These are phyloP conservation scores for Annona squamosa DNA, from an alignment of 164 flowering plant species.

Conservation along the genomic window DNA sequence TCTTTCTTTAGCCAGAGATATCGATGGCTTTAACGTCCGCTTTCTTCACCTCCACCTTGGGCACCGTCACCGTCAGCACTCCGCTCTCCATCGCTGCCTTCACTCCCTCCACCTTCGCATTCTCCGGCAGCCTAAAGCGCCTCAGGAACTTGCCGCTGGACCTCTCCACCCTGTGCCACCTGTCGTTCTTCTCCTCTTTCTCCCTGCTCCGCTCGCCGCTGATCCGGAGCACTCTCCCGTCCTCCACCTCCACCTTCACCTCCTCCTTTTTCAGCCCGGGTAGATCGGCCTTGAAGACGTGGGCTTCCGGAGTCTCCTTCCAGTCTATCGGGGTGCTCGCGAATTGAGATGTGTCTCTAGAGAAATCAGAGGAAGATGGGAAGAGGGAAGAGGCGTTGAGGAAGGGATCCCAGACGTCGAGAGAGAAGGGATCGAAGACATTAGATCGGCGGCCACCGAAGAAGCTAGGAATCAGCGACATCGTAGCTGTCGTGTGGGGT, in stretches of 20 bases:
- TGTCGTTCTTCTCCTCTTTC: constrained; percentile 32
- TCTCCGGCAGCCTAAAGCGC: constrained; percentile 36
- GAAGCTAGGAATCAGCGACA: constrained; percentile 12
- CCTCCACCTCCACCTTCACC: constrained; percentile 38
- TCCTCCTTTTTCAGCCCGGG: constrained; percentile 38
- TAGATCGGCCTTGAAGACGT: constrained; percentile 35
- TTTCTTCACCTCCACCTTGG: constrained; percentile 27
- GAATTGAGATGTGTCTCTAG: constrained; percentile 16
- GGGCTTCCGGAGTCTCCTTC: constrained; percentile 39
- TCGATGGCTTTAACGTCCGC: constrained; percentile 23
- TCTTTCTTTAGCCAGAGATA: constrained; percentile 20
- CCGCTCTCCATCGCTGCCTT: constrained; percentile 31
- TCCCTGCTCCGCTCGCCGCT: constrained; percentile 30
- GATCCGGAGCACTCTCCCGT: constrained; percentile 30
- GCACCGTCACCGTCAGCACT: constrained; percentile 34
- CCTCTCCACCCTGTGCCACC: constrained; percentile 30
- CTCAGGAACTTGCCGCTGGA: constrained; percentile 31
- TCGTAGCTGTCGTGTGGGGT: background rate
- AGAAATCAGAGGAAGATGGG: background rate
- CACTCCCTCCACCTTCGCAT: constrained; percentile 27
- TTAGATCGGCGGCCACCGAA: constrained; percentile 7
- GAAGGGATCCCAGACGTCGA: constrained; percentile 14
- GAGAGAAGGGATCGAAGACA: constrained; percentile 17
- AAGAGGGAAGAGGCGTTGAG: background rate
- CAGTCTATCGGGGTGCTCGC: constrained; percentile 27